Base-by-base conservation (phyloP, 176 grass and related monocot genomes). In the Otatea glauca region DNA sequence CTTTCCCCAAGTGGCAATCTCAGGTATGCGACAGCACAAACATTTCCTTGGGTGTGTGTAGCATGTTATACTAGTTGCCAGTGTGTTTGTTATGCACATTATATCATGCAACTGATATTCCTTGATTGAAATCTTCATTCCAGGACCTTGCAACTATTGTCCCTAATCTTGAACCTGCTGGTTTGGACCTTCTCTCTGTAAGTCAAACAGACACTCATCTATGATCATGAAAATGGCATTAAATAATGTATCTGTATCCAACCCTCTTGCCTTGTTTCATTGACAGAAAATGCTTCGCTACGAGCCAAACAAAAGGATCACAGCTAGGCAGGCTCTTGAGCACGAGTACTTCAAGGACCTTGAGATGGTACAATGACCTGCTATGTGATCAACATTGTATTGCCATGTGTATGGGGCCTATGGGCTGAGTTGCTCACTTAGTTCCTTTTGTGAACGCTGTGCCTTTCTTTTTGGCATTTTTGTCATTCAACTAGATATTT, bases 291-390 rank as follows among this genome's bases (percentile, higher is more conserved):
- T 97, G 94, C 94, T 97, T 48, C 84, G 78, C 17, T 89, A 91
- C 43, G 94, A 97, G 81, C 94, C 94, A 75, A 97, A 75, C 70
- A 93, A 90, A 89, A 93, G 94, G 87, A 90, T 97, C 82, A 97
- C 94, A 42, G 94, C 94, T 44, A 86, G 85, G 74, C 87, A 94
- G 70, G 91, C 94, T 56, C 87, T 97, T 21, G 85, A 97, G 85
- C 91, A 97, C 1, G 94, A 97, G n/a, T 97, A 94, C 88, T 97
- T 97, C 81, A 97, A 93, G 84, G 94, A 92, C 65, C 83, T 97
- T 45, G 89, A 90, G 72, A 75, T 88, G 82, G 87, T 90, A 68
- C 87, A 87, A 64, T 97, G 82, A 97, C 6, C 50, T 43, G 77
- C 20, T 80, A 66, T 83, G 74, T 78, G 59, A 23, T 74, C 13